Conservation (phyloP, 139 green algal species). For the Chlamydomonas asymmetrica region DNA sequence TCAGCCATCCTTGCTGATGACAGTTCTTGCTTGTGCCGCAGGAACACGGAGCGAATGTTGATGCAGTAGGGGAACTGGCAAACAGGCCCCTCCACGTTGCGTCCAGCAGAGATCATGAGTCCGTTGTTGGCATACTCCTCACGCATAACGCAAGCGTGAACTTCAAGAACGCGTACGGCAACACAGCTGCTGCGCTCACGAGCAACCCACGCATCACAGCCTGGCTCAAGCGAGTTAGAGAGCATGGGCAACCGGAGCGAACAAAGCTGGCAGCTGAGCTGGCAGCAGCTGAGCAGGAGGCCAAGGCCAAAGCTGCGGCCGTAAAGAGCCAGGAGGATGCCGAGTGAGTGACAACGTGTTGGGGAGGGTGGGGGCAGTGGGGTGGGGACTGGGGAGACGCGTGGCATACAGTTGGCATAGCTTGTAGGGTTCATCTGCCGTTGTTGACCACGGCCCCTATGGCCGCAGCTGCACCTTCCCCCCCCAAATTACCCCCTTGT, state of each 20-base stretch:
- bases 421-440: not conserved
- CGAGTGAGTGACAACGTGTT: slow-evolving; percentile 24
- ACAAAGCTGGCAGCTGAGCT: slow-evolving; percentile 29
- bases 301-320: slow-evolving; percentile 15
- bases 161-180: slow-evolving; percentile 51
- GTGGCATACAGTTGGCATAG: not conserved
- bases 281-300: slow-evolving; percentile 7
- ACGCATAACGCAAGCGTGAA: slow-evolving; percentile 32
- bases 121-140: slow-evolving; percentile 49
- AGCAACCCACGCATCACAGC: not conserved
- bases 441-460: not conserved
- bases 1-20: too few species aligned
- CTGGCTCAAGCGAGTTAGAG: slow-evolving; percentile 37
- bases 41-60: slow-evolving; percentile 47
- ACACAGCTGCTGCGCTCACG: slow-evolving; percentile 30
- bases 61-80: slow-evolving; percentile 50
- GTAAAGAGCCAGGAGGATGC: slow-evolving; percentile 3
- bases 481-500: not conserved
- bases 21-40: too few species aligned
- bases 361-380: not conserved
- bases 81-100: slow-evolving; percentile 62
- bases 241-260: slow-evolving; percentile 26
- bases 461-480: not conserved
- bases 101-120: slow-evolving; percentile 34
- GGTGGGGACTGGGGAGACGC: not conserved